These are phyloP conservation scores for Acephala macrosclerotiorum DNA, from an alignment of 2,329 filamentous ascomycete species.

Conservation along the genomic window DNA sequence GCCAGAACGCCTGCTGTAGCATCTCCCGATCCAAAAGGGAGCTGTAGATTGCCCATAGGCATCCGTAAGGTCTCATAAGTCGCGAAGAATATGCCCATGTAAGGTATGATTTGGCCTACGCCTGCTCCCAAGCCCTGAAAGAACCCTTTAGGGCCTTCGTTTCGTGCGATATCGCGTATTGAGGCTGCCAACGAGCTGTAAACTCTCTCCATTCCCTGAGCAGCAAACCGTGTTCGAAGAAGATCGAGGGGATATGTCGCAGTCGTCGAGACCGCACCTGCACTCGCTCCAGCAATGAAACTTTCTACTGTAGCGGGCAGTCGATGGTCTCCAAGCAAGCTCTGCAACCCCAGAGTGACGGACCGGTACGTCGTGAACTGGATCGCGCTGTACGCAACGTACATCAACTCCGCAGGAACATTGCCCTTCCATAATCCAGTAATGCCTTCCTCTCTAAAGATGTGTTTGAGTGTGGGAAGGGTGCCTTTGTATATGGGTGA, in stretches of 20 bases:
- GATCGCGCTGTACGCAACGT: constrained; percentile 86
- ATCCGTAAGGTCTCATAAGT: constrained; percentile 80
- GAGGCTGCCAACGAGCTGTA: constrained; percentile 76
- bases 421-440: constrained; percentile 97
- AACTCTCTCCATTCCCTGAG: constrained; percentile 82
- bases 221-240: constrained; percentile 93
- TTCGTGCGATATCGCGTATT: constrained; percentile 72
- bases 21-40: constrained; percentile 81
- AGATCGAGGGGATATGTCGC: constrained; percentile 93
- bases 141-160: constrained; percentile 82
- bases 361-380: constrained; percentile 92
- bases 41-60: constrained; percentile 59
- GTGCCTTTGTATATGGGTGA: constrained; percentile 76
- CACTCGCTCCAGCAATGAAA: constrained; percentile 83
- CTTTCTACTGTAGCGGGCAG: constrained; percentile 75
- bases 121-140: constrained; percentile 87
- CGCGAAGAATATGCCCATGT: constrained; percentile 97
- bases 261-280: constrained; percentile 83
- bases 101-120: constrained; percentile 87
- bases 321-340: constrained; percentile 44
- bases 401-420: constrained; percentile 92
- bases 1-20: constrained; percentile 83
- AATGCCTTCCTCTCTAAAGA: constrained; percentile 82
- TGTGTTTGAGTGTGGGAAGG: constrained; percentile 76
- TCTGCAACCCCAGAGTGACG: constrained; percentile 68